Conservation (phyloP, 139 green algal species). For the Nannochloris sp. region DNA sequence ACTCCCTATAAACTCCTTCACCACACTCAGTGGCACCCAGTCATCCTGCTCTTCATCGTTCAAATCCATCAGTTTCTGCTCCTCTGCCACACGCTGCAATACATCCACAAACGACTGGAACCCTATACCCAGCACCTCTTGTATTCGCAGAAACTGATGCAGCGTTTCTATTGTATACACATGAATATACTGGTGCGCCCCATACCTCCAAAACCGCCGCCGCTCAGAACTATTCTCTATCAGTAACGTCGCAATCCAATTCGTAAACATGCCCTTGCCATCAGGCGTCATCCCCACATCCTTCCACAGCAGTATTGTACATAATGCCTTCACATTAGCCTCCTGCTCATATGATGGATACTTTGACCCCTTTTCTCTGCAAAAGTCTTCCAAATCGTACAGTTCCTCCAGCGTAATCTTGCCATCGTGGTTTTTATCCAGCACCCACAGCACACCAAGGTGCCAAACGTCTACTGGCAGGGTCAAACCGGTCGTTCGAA, state of each 20-base stretch:
- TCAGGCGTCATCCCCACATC: constrained; percentile 3
- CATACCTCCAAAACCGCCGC: constrained; percentile 10
- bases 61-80: constrained; percentile 32
- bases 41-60: constrained; percentile 33
- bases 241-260: constrained; percentile 29
- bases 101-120: constrained; percentile 42
- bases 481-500: constrained; percentile 2
- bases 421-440: constrained; percentile 36
- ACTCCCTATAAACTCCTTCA: constrained; percentile 20
- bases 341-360: constrained; percentile 31
- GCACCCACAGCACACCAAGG: constrained; percentile 30
- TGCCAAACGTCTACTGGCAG: constrained; percentile 17
- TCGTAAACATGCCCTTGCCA: constrained; percentile 21
- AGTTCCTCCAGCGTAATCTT: constrained; percentile 30
- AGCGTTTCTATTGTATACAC: constrained; percentile 29
- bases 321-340: constrained; percentile 33
- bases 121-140: constrained; percentile 29
- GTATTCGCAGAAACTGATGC: constrained; percentile 27
- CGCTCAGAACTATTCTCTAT: constrained; percentile 20
- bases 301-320: constrained; percentile 23
- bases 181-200: constrained; percentile 15
- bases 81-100: constrained; percentile 38
- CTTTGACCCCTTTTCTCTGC: not conserved
- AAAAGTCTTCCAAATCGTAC: constrained; percentile 19
- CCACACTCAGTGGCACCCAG: constrained; percentile 30